Conservation (phyloP, 805 yeast genomes). For the Ascoidea tarda region DNA sequence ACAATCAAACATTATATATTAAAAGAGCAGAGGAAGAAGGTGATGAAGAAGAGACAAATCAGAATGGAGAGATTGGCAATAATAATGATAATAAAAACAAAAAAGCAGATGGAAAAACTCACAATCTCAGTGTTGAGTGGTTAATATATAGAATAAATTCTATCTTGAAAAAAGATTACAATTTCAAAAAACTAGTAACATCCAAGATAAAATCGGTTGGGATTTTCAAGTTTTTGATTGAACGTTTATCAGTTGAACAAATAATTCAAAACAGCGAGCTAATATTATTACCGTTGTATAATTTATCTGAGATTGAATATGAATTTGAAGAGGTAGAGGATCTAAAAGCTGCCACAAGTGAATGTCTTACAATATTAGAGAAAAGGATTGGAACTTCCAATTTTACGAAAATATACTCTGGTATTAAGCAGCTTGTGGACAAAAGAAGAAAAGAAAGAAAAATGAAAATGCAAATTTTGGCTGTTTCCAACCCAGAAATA, state of each 20-base stretch:
- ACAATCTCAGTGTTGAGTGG: slow-evolving; percentile 37
- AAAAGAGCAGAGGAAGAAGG: slow-evolving; percentile 16
- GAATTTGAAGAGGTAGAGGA: slow-evolving; percentile 29
- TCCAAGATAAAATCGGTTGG: slow-evolving; percentile 63
- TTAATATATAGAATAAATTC: slow-evolving; percentile 47
- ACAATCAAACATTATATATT: slow-evolving; percentile 23
- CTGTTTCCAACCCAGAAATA: slow-evolving; percentile 64
- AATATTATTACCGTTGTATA: slow-evolving; percentile 39
- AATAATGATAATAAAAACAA: slow-evolving; percentile 13
- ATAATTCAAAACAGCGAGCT: slow-evolving; percentile 20
- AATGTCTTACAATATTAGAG: slow-evolving; percentile 56
- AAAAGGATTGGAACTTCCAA: slow-evolving; percentile 56
- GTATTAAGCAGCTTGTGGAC: slow-evolving; percentile 46
- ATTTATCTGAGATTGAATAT: slow-evolving; percentile 29
- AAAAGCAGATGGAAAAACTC: slow-evolving; percentile 9
- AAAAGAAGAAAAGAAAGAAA: slow-evolving; percentile 63
- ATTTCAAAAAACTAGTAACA: slow-evolving; percentile 32
- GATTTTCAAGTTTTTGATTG: slow-evolving; percentile 48
- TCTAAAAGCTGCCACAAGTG: slow-evolving; percentile 37
- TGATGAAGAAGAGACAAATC: slow-evolving; percentile 14
- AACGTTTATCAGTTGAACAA: slow-evolving; percentile 29
- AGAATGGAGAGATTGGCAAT: slow-evolving; percentile 11
- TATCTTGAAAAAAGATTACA: slow-evolving; percentile 52
- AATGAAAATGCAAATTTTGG: slow-evolving; percentile 60
- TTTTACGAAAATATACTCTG: slow-evolving; percentile 45